Percentiles rank a stretch among this genome's conserved stretches.
phyloP scores from a whole-genome alignment of 1,139 yeast species.

The Geotrichum candidum region DNA sequence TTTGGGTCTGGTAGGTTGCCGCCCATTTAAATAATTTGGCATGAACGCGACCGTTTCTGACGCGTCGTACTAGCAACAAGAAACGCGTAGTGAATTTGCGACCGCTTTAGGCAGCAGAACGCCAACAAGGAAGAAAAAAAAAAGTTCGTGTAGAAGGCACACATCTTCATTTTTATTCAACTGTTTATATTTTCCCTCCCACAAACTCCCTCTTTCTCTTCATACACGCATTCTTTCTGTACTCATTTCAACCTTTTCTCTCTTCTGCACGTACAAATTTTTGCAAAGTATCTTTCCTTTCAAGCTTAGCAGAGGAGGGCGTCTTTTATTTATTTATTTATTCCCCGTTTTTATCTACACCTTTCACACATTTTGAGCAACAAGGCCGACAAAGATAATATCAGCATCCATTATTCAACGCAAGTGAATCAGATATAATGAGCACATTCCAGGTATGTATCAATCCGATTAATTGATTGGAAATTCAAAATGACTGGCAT shows the following conservation, averaged over 20 bases:
- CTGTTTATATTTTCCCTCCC: background rate
- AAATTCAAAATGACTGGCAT: background rate
- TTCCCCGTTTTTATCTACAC: background rate
- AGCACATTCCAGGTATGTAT: slow-evolving; percentile 1
- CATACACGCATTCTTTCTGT: background rate
- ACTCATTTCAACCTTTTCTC: background rate
- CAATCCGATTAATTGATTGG: background rate
- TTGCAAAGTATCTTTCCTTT: too few species aligned
- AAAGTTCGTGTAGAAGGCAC: background rate
- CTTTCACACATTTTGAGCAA: background rate
- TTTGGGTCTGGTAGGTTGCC: background rate
- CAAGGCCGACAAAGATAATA: background rate
- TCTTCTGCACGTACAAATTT: background rate
- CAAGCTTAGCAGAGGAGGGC: background rate
- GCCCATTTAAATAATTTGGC: background rate
- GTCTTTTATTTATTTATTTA: background rate
- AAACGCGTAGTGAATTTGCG: background rate
- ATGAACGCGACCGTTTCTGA: background rate
- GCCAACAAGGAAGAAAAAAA: background rate
- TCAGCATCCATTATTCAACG: background rate
- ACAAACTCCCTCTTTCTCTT: background rate
- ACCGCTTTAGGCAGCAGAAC: background rate
- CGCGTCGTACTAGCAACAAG: background rate
- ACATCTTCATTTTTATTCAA: background rate
- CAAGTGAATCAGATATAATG: background rate